A percentile compares a stretch with the other conserved stretches of the same genome.
Conservation (phyloP, 2,329 filamentous ascomycete species). For the Emergomyces orientalis region DNA sequence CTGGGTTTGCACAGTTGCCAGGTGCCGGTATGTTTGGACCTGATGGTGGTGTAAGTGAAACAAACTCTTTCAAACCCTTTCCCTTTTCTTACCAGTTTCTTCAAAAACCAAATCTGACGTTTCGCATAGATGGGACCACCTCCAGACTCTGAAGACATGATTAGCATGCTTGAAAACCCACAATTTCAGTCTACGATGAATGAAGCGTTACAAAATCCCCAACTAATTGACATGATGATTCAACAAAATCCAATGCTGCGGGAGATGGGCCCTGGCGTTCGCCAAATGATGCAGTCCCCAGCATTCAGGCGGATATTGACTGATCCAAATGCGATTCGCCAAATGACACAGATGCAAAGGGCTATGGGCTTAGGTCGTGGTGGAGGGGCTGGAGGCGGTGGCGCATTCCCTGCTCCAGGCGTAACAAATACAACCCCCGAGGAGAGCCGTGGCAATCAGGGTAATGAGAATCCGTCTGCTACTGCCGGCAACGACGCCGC, state of each 20-base stretch:
- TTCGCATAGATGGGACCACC: conserved; percentile 73
- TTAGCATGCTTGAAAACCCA: conserved; percentile 79
- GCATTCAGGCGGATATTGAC: conserved; percentile 88
- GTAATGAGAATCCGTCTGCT: conserved; percentile 30
- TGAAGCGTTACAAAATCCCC: conserved; percentile 91
- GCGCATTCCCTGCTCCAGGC: conserved; percentile 75
- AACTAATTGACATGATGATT: conserved; percentile 89
- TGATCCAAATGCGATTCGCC: conserved; percentile 73
- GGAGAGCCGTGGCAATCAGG: conserved; percentile 33
- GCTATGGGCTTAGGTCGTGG: conserved; percentile 45
- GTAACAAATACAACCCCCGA: conserved; percentile 74
- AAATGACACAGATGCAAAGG: conserved; percentile 73
- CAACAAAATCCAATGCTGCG: conserved; percentile 77
- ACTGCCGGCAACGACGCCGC: conserved; percentile 15
- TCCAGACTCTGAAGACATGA: conserved; percentile 68
- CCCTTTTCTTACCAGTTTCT: background rate
- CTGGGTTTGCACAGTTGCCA: conserved; percentile 81
- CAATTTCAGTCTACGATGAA: conserved; percentile 81
- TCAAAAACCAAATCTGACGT: conserved; percentile 7
- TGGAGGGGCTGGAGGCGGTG: conserved; percentile 43
- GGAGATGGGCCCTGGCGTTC: conserved; percentile 60
- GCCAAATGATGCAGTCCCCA: conserved; percentile 79
- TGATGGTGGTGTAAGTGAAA: conserved; percentile 72
- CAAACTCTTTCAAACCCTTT: too few species aligned
- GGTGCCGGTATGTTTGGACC: conserved; percentile 83